Conservation (phyloP, 2,329 filamentous ascomycete genomes). For the Monilinia aucupariae region DNA sequence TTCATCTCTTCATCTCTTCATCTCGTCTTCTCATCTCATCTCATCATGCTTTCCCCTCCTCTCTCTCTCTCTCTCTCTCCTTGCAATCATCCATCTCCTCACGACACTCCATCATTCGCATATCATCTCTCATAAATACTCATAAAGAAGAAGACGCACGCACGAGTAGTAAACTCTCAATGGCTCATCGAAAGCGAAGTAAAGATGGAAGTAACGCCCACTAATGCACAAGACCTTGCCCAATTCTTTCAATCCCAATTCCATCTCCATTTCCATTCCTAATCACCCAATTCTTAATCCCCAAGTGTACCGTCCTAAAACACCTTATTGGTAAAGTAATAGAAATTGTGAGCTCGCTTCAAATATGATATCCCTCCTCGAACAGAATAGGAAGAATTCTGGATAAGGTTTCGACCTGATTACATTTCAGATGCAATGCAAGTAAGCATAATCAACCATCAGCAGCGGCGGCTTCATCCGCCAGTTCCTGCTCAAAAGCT, state of each 20-base stretch:
- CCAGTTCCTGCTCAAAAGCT: constrained; percentile 39
- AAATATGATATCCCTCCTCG: neutral
- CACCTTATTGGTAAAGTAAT: neutral
- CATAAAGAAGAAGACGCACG: neutral
- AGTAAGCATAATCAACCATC: neutral
- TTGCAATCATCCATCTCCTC: neutral
- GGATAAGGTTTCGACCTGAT: constrained; percentile 11
- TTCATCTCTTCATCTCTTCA: no score
- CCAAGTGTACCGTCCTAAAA: neutral
- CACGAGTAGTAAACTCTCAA: neutral
- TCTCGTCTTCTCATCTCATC: neutral
- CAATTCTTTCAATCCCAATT: neutral
- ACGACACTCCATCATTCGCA: neutral
- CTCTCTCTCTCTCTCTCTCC: neutral
- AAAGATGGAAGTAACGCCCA: neutral
- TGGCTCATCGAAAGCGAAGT: neutral
- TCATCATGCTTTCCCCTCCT: neutral
- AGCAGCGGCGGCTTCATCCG: neutral
- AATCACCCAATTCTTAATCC: neutral
- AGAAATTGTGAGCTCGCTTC: neutral
- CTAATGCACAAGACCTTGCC: neutral
- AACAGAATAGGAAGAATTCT: constrained; percentile 36
- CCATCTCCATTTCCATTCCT: neutral
- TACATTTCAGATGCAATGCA: neutral
- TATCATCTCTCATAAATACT: neutral